Percentiles rank a stretch among this genome's conserved stretches.
phyloP scores from a whole-genome alignment of 257 asterid genomes.

The Nicotiana tabacum region DNA sequence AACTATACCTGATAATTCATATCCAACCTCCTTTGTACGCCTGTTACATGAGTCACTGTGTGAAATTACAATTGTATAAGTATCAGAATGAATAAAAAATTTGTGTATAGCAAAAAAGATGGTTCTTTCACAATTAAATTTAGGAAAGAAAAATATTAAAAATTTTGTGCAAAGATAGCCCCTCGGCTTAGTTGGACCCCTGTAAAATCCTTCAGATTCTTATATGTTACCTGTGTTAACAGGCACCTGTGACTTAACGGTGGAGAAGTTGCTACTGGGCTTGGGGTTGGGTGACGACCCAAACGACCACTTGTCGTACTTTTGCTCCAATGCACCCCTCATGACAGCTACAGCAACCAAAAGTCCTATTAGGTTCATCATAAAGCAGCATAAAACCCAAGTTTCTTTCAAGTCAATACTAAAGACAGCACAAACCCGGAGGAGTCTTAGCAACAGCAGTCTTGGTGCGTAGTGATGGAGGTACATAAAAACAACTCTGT shows the following conservation, averaged over 20 bases:
- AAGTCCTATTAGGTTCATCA: neutral
- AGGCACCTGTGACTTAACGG: conserved; percentile 43
- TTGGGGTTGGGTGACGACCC: conserved; percentile 40
- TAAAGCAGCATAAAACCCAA: neutral
- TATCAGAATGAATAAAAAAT: neutral
- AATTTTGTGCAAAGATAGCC: neutral
- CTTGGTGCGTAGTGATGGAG: conserved; percentile 77
- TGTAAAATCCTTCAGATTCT: neutral
- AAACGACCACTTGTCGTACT: conserved; percentile 33
- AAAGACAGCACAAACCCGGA: conserved; percentile 48
- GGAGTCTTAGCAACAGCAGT: conserved; percentile 51
- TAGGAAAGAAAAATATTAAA: neutral
- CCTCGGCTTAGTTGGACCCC: neutral
- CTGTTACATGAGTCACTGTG: conserved; percentile 19
- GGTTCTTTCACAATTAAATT: neutral
- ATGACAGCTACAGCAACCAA: conserved; percentile 38
- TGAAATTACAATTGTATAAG: neutral
- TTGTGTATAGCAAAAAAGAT: neutral
- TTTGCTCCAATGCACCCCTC: conserved; percentile 35
- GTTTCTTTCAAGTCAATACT: neutral
- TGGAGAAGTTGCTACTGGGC: conserved; percentile 36
- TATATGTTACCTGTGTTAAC: conserved; percentile 38
- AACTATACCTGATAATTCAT: conserved; percentile 54
- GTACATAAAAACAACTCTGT: conserved; percentile 81
- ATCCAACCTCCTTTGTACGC: conserved; percentile 80